phyloP scores from a whole-genome alignment of 2,329 filamentous ascomycete species.

The Monosporascus sp. region DNA sequence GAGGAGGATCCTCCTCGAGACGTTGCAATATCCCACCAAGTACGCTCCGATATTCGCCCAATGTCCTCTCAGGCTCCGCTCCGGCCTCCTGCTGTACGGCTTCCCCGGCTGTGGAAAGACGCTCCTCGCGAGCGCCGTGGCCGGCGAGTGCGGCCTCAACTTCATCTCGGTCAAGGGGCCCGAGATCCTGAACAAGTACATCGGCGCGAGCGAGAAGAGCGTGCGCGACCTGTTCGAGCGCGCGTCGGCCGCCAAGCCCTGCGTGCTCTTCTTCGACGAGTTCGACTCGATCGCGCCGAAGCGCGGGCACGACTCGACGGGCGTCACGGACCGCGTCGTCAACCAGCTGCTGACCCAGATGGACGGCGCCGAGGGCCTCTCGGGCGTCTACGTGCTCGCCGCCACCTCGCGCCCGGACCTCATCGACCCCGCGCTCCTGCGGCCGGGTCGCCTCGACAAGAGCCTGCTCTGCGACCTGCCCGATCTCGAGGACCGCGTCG shows the following conservation, averaged over 20 bases:
- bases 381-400: conserved; percentile 92
- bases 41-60: conserved; percentile 97
- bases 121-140: conserved; percentile 90
- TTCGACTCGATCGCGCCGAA: conserved; percentile 98
- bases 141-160: conserved; percentile 93
- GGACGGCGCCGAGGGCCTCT: conserved; percentile 94
- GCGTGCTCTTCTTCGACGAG: conserved; percentile 96
- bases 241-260: conserved; percentile 83
- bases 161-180: conserved; percentile 98
- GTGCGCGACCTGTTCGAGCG: conserved; percentile 93
- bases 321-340: conserved; percentile 97
- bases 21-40: conserved; percentile 92
- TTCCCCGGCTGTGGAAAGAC: conserved; percentile 97
- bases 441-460: conserved; percentile 91
- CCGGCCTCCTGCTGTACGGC: conserved; percentile 87
- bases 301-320: conserved; percentile 91
- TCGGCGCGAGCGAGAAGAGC: conserved; percentile 93
- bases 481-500: conserved; percentile 69
- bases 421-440: conserved; percentile 87
- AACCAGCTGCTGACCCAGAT: conserved; percentile 98
- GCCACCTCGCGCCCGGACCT: conserved; percentile 90
- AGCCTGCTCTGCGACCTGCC: conserved; percentile 89
- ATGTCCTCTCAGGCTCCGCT: conserved; percentile 89
- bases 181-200: conserved; percentile 98
- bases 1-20: conserved; percentile 87